A percentile compares a stretch with the other conserved stretches of the same genome.
These are phyloP conservation scores for Neocallimastix lanati DNA, from an alignment of 192 early-diverging fungal genomes.

Conservation along the genomic window DNA sequence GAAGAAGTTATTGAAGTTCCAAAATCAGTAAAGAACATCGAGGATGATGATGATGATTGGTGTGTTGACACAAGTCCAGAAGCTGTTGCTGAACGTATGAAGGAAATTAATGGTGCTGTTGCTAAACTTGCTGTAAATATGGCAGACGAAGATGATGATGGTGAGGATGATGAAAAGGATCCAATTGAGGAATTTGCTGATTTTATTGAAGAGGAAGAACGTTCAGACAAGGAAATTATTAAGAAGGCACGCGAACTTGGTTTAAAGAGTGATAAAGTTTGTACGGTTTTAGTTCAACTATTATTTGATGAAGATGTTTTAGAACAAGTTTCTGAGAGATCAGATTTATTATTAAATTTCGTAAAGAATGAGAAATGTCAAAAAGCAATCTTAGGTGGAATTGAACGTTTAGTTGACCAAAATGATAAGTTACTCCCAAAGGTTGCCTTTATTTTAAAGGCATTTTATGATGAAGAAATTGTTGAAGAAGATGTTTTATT, in stretches of 20 bases:
- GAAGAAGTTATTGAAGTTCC: slow-evolving; percentile 45
- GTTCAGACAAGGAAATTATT: slow-evolving; percentile 12
- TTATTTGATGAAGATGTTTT: slow-evolving; percentile 54
- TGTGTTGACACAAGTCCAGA: slow-evolving; percentile 54
- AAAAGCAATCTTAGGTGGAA: slow-evolving; percentile 72
- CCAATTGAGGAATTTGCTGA: slow-evolving; percentile 2
- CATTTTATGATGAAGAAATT: slow-evolving; percentile 75
- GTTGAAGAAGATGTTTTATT: slow-evolving; percentile 77
- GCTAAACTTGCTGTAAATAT: slow-evolving; percentile 10
- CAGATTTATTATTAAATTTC: slow-evolving; percentile 23
- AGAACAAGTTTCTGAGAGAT: slow-evolving; percentile 9
- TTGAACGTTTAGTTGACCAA: slow-evolving; percentile 63
- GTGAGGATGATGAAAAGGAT: slow-evolving; percentile 26
- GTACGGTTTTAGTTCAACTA: slow-evolving; percentile 61
- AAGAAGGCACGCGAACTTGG: slow-evolving; percentile 43
- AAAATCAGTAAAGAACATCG: slow-evolving; percentile 24
- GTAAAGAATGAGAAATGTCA: slow-evolving; percentile 65
- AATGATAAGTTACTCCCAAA: slow-evolving; percentile 31
- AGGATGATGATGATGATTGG: slow-evolving; percentile 60
- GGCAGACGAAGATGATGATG: slow-evolving; percentile 14
- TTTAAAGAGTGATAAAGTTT: slow-evolving; percentile 62
- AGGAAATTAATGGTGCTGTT: slow-evolving; percentile 29
- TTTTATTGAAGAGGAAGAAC: background rate
- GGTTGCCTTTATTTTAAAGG: slow-evolving; percentile 61
- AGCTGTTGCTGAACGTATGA: slow-evolving; percentile 56